phyloP scores from a whole-genome alignment of 805 yeast genomes.

The Wickerhamiella dianesei region DNA sequence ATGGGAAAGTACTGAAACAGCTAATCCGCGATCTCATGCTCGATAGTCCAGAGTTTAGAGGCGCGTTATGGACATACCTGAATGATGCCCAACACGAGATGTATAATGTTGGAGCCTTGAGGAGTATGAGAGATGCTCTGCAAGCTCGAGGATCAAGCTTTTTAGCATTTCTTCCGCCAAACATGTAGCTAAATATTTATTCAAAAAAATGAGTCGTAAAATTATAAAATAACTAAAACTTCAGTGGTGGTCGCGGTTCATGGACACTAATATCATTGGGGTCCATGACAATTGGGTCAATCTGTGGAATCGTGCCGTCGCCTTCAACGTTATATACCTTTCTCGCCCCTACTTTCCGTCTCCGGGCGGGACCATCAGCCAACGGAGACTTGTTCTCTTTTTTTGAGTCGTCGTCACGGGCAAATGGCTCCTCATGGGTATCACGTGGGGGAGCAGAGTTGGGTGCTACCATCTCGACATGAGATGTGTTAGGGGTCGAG shows the following conservation, averaged over 20 bases:
- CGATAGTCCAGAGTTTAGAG: background rate
- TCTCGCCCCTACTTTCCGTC: background rate
- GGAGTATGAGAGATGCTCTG: background rate
- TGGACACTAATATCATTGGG: background rate
- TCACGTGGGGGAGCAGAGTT: too few relatives aligned
- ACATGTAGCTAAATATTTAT: background rate
- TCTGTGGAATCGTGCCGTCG: background rate
- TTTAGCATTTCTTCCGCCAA: background rate
- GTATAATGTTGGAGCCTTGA: background rate
- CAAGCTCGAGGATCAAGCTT: background rate
- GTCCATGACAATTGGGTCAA: background rate
- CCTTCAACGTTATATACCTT: slow-evolving; percentile 1
- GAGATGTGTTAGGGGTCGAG: too few relatives aligned
- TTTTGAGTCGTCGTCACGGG: background rate
- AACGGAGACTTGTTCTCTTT: background rate
- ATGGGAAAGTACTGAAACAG: background rate
- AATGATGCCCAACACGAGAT: background rate
- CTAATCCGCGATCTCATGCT: background rate
- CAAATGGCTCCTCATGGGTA: background rate
- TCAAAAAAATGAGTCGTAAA: background rate
- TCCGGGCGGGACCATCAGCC: background rate
- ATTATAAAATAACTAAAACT: background rate
- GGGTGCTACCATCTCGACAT: too few relatives aligned
- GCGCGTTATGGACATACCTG: background rate
- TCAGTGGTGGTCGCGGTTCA: background rate